phyloP scores from a whole-genome alignment of 2,329 filamentous ascomycete genomes.

The Exophiala spinifera region DNA sequence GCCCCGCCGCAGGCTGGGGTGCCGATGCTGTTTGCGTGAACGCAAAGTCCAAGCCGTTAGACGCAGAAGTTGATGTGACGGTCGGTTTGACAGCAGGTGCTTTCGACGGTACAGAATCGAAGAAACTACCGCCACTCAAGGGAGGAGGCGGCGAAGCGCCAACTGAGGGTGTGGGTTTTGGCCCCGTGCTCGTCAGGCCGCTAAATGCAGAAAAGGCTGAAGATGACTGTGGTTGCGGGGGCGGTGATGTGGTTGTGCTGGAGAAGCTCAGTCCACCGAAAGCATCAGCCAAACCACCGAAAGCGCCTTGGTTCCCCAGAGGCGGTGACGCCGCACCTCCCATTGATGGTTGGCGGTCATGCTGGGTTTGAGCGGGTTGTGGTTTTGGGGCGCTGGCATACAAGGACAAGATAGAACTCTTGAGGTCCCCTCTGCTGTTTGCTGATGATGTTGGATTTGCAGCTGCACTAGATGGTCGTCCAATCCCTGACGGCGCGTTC shows the following conservation, averaged over 20 bases:
- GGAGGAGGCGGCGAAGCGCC: slow-evolving; percentile 45
- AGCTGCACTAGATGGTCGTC: slow-evolving; percentile 75
- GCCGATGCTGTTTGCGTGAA: slow-evolving; percentile 58
- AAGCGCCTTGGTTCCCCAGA: slow-evolving; percentile 49
- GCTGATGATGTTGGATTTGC: slow-evolving; percentile 56
- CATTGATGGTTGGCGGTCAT: slow-evolving; percentile 62
- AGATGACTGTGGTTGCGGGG: slow-evolving; percentile 33
- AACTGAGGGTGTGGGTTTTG: slow-evolving; percentile 43
- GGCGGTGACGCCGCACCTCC: slow-evolving; percentile 63
- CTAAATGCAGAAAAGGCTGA: slow-evolving; percentile 63
- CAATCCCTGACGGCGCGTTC: slow-evolving; percentile 59
- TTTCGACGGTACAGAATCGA: slow-evolving; percentile 66
- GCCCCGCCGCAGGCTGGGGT: slow-evolving; percentile 43
- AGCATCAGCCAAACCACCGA: slow-evolving; percentile 74
- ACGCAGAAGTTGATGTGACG: slow-evolving; percentile 49
- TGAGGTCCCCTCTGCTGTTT: slow-evolving; percentile 84
- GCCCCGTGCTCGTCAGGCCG: slow-evolving; percentile 44
- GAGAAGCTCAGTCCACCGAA: slow-evolving; percentile 69
- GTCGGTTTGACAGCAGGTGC: slow-evolving; percentile 45
- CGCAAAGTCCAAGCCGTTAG: slow-evolving; percentile 62
- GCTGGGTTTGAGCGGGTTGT: slow-evolving; percentile 56
- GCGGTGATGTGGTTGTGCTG: slow-evolving; percentile 39
- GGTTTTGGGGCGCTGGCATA: slow-evolving; percentile 82
- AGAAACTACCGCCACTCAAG: slow-evolving; percentile 75
- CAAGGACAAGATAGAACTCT: slow-evolving; percentile 93